Evolutionary conservation across 2,329 filamentous ascomycete genomes (phyloP).

Genomic region (Fusarium pininemorale): DNA sequence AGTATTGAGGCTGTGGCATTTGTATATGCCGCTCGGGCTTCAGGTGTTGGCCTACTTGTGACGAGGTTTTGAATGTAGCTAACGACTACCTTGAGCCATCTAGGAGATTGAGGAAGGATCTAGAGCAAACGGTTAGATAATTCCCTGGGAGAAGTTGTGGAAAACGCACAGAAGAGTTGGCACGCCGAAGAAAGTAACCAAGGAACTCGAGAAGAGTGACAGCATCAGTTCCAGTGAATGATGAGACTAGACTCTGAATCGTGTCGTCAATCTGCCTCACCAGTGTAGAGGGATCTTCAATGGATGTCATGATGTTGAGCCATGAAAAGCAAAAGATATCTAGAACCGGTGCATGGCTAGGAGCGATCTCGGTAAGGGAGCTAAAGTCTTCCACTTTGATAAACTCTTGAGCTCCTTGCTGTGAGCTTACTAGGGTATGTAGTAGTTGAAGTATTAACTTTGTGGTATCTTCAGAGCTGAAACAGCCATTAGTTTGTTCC

Average conservation of each 20-base stretch:
- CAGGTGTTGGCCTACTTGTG: constrained; percentile 62
- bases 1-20: constrained; percentile 67
- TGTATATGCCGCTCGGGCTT: constrained; percentile 67
- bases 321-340: constrained; percentile 67
- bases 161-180: constrained; percentile 57
- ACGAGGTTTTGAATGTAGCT: constrained; percentile 62
- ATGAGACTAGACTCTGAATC: constrained; percentile 59
- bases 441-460: constrained; percentile 66
- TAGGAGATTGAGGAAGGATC: constrained; percentile 59
- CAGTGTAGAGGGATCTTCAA: constrained; percentile 46
- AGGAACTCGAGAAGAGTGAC: constrained; percentile 68
- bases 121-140: constrained; percentile 41
- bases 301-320: constrained; percentile 56
- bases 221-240: constrained; percentile 67
- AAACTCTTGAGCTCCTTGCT: constrained; percentile 60
- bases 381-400: constrained; percentile 60
- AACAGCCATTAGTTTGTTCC: background rate
- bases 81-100: constrained; percentile 62
- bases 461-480: constrained; percentile 62
- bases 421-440: constrained; percentile 62
- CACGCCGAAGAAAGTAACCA: constrained; percentile 60
- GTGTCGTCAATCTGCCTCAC: constrained; percentile 56
- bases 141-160: background rate
- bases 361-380: constrained; percentile 65
- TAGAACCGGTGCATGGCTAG: constrained; percentile 62